Conservation (phyloP, 1,284 basidiomycete species). For the Takashimella koratensis region DNA sequence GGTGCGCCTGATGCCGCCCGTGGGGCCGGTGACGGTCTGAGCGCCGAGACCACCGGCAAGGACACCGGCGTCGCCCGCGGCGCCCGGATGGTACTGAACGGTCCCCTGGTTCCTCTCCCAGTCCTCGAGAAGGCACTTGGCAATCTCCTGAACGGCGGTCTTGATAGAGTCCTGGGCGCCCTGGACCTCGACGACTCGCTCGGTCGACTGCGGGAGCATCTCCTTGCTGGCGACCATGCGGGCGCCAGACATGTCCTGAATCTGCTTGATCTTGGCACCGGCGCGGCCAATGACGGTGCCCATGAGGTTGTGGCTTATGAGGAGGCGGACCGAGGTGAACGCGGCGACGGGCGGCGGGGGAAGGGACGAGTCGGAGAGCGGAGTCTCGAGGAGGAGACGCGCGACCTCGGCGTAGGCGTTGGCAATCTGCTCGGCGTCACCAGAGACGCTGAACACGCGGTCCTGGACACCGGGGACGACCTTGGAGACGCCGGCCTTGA, state of each 20-base stretch:
- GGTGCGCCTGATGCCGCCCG: constrained; percentile 49
- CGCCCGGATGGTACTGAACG: constrained; percentile 90
- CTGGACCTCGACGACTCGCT: constrained; percentile 95
- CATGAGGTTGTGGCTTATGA: constrained; percentile 99
- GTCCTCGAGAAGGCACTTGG: constrained; percentile 90
- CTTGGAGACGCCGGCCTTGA: constrained; percentile 98
- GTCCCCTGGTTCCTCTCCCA: constrained; percentile 92
- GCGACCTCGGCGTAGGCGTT: constrained; percentile 96
- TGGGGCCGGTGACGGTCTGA: constrained; percentile 48
- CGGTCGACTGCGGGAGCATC: constrained; percentile 97
- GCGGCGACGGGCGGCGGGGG: constrained; percentile 62
- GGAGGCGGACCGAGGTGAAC: constrained; percentile 86
- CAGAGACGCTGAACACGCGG: constrained; percentile 89
- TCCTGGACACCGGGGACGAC: constrained; percentile 97
- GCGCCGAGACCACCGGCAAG: constrained; percentile 52
- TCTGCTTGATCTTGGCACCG: constrained; percentile 98
- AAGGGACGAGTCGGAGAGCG: constrained; percentile 63
- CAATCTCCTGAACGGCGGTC: constrained; percentile 89
- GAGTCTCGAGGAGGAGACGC: constrained; percentile 72
- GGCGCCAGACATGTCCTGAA: constrained; percentile 94
- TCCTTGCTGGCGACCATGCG: constrained; percentile 98
- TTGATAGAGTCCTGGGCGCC: constrained; percentile 87
- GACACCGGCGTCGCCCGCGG: constrained; percentile 64
- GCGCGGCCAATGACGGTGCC: constrained; percentile 96
- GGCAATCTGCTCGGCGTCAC: constrained; percentile 84